These are phyloP conservation scores for Trametes gibbosa DNA, from an alignment of 768 basidiomycete species.

Conservation along the genomic window DNA sequence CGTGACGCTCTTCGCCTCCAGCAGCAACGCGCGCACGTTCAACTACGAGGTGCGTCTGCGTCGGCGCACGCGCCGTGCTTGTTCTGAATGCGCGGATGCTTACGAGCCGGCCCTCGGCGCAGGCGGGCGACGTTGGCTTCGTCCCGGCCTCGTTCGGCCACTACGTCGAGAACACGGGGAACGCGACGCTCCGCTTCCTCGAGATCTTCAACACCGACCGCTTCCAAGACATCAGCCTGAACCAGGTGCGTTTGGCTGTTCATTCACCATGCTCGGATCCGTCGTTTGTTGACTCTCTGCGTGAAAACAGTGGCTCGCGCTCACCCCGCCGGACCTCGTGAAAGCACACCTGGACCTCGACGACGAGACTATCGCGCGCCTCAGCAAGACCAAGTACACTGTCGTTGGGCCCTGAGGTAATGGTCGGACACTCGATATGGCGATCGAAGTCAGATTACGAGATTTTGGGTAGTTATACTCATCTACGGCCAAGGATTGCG, in stretches of 20 bases:
- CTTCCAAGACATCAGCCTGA: constrained; percentile 56
- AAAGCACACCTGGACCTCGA: constrained; percentile 59
- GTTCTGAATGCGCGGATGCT: background rate
- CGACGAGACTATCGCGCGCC: constrained; percentile 45
- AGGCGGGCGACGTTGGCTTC: constrained; percentile 27
- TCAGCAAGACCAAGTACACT: constrained; percentile 50
- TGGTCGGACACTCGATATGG: background rate
- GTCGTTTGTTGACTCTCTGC: background rate
- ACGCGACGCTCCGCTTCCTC: constrained; percentile 53
- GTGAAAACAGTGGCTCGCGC: constrained; percentile 51
- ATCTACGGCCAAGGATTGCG: too few species aligned
- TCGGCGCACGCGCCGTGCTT: background rate
- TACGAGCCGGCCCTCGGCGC: too few species aligned
- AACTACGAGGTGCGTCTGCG: constrained; percentile 39
- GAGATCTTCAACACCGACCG: constrained; percentile 54
- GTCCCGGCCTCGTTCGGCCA: constrained; percentile 36
- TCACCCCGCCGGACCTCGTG: constrained; percentile 56
- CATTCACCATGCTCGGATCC: background rate
- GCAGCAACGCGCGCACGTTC: constrained; percentile 39
- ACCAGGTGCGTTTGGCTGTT: constrained; percentile 24
- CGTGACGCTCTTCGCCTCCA: constrained; percentile 42
- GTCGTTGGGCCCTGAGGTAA: constrained; percentile 38
- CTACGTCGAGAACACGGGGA: constrained; percentile 66
- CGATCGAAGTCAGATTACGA: too few species aligned
- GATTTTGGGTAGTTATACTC: too few species aligned